Conservation (phyloP, 2,329 filamentous ascomycete genomes). For the Trichoderma afroharzianum region DNA sequence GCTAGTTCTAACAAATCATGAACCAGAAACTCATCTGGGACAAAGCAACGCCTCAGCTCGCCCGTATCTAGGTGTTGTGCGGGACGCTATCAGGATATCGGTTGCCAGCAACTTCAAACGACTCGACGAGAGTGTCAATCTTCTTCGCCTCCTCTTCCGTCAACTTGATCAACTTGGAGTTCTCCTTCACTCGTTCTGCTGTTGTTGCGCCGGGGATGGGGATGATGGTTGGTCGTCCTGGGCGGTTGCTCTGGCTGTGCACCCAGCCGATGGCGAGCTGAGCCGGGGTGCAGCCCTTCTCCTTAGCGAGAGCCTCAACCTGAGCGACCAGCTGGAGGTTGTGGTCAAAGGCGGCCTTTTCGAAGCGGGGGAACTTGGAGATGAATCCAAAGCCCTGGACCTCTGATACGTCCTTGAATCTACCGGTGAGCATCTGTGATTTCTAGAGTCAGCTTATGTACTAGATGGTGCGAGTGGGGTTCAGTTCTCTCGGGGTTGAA, state of each 20-base stretch:
- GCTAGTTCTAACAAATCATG: background rate
- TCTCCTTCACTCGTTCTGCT: conserved; percentile 57
- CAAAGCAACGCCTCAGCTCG: background rate
- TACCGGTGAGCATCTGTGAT: conserved; percentile 30
- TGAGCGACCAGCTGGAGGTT: conserved; percentile 61
- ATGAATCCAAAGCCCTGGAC: conserved; percentile 24
- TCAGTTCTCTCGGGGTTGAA: conserved; percentile 14
- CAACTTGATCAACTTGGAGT: conserved; percentile 47
- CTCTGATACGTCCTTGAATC: conserved; percentile 26
- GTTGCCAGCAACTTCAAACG: conserved; percentile 45
- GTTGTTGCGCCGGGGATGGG: conserved; percentile 65
- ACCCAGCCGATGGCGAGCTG: conserved; percentile 69
- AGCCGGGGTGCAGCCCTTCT: conserved; percentile 57
- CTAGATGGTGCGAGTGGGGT: background rate
- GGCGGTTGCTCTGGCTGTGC: conserved; percentile 43
- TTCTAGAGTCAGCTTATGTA: background rate
- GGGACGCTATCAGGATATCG: conserved; percentile 44
- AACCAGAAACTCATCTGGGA: background rate
- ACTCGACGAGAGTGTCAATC: conserved; percentile 47
- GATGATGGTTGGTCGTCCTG: conserved; percentile 56
- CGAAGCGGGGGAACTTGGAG: conserved; percentile 54
- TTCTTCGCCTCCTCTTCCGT: conserved; percentile 47
- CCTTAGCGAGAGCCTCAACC: conserved; percentile 54
- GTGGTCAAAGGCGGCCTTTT: conserved; percentile 57
- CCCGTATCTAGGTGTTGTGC: conserved; percentile 31